phyloP scores from a whole-genome alignment of 129 eudicot species.

The Flaveria bidentis region DNA sequence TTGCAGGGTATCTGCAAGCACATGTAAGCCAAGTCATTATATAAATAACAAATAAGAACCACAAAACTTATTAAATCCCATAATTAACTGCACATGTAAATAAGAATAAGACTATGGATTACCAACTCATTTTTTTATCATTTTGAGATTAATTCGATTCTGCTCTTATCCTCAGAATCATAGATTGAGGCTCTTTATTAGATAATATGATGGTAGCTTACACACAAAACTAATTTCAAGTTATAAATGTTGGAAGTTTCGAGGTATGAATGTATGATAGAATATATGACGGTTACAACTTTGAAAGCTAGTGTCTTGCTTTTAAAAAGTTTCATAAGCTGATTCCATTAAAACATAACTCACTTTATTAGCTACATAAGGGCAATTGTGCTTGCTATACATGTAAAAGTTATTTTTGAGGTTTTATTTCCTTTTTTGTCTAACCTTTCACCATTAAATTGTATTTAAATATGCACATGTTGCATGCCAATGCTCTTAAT shows the following conservation, averaged over 20 bases:
- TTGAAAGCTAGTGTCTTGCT: neutral
- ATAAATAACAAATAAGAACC: neutral
- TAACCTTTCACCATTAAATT: neutral
- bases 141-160: conserved; percentile 6
- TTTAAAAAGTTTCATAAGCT: neutral
- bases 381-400: neutral
- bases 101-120: conserved; percentile 4
- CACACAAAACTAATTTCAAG: neutral
- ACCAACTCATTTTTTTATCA: neutral
- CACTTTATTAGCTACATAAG: neutral
- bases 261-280: neutral
- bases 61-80: conserved; percentile 14
- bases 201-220: neutral
- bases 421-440: neutral
- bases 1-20: conserved; percentile 80
- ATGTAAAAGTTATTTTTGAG: neutral
- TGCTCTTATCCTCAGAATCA: neutral
- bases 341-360: neutral
- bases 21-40: conserved; percentile 9
- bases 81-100: neutral
- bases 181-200: neutral
- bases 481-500: conserved; percentile 11
- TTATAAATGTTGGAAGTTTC: neutral
- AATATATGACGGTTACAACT: conserved; percentile 3
- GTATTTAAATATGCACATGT: conserved; percentile 10